Base-by-base conservation (phyloP, 2,329 filamentous ascomycete genomes). In the Atkinsonella hypoxylon region DNA sequence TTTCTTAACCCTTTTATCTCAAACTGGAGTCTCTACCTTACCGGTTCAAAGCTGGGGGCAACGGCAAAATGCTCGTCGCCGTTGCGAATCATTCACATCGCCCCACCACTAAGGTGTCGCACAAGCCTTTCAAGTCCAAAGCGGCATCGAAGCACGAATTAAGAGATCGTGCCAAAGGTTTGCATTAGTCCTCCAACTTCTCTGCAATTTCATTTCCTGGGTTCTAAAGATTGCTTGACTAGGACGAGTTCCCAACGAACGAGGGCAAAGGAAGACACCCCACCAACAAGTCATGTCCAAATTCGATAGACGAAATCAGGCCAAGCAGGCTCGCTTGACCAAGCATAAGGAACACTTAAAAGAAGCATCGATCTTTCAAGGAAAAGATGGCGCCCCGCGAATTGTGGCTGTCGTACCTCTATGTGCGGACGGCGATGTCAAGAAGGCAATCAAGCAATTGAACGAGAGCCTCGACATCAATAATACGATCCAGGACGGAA, bases 271-370 rank as follows among this genome's bases (percentile, higher is more conserved):
- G 62, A 94, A 88, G 68, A 95, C 91, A 15, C 88, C 88, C 50
- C 89, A 95, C 67, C 93, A 98, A 67, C 89, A 95, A 71, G 81
- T 96, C 70, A 91, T 96, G 87, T 95, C 89, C 53, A 98, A 97
- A 70, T 79, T 98, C 66, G 89, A 95, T 69, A 85, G 93, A 53
- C 83, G 89, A 60, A 97, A 98, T 68, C 89, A 95, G 73, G 87
- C 89, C 59, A 91, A 91, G 68, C 93, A 98, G 74, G 83, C 85
- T 67, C 87, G 91, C 61, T 73, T 86, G 55, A 76, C 82, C 58
- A 96, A 97, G 69, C 82, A 89, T 63, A 83, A 83, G 63, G 89
- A 93, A 60, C 86, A 93, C 62, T 76, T 85, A 45, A 85, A 86
- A 58, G 85, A 89, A 48, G 82, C 79, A 0, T 87, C 82, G 38